Conservation (phyloP, 805 yeast species). For the Candida corydali region DNA sequence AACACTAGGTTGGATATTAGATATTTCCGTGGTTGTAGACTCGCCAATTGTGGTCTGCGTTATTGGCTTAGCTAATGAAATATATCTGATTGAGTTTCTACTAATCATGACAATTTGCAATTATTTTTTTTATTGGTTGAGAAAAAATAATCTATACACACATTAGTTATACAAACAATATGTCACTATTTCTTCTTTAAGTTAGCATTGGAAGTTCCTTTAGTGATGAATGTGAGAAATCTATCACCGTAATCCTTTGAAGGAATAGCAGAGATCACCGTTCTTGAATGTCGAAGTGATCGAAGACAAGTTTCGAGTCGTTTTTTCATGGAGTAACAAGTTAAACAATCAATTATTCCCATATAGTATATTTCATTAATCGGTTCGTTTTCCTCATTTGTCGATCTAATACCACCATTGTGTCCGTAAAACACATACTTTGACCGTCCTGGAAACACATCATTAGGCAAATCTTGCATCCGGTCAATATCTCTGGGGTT, state of each 20-base stretch:
- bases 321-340: slow-evolving; percentile 71
- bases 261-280: slow-evolving; percentile 82
- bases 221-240: slow-evolving; percentile 64
- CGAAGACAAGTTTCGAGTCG: slow-evolving; percentile 84
- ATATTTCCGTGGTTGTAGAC: slow-evolving; percentile 9
- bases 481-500: slow-evolving; percentile 43
- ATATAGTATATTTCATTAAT: slow-evolving; percentile 72
- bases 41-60: no score
- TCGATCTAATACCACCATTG: slow-evolving; percentile 81
- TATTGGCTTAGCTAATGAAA: no score
- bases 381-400: slow-evolving; percentile 60
- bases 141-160: neutral
- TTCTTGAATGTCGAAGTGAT: slow-evolving; percentile 62
- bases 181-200: slow-evolving; percentile 2
- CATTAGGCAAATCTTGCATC: slow-evolving; percentile 37
- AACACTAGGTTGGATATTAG: slow-evolving; percentile 12
- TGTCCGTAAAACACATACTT: slow-evolving; percentile 64
- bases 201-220: slow-evolving; percentile 19
- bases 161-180: slow-evolving; percentile 1
- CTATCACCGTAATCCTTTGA: slow-evolving; percentile 87
- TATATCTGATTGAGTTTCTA: no score
- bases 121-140: no score
- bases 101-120: no score
- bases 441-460: slow-evolving; percentile 45
- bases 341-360: slow-evolving; percentile 92